phyloP scores from a whole-genome alignment of 2,329 filamentous ascomycete genomes.

The Fusarium ambrosium region DNA sequence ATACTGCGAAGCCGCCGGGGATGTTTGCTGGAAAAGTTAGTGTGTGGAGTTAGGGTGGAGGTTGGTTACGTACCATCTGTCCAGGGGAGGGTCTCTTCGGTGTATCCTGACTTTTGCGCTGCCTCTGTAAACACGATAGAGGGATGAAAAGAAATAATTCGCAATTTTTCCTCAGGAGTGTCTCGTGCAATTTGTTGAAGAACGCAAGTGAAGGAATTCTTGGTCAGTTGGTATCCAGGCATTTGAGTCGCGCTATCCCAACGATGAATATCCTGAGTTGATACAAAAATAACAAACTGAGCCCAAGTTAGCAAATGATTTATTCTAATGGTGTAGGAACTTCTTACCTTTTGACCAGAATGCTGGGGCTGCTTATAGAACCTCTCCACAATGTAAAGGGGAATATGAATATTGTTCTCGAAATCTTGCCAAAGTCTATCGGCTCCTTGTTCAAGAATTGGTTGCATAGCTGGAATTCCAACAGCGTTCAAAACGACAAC shows the following conservation, averaged over 20 bases:
- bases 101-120: slow-evolving; percentile 39
- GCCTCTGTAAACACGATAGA: slow-evolving; percentile 54
- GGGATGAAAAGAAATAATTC: slow-evolving; percentile 57
- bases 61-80: slow-evolving; percentile 19
- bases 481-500: slow-evolving; percentile 35
- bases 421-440: slow-evolving; percentile 44
- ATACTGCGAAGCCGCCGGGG: slow-evolving; percentile 58
- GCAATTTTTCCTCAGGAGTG: slow-evolving; percentile 49
- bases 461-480: slow-evolving; percentile 11
- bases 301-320: accelerated
- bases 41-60: accelerated
- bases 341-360: slow-evolving; percentile 15
- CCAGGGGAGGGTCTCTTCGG: slow-evolving; percentile 40
- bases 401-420: slow-evolving; percentile 37
- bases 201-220: slow-evolving; percentile 51
- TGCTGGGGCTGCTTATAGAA: slow-evolving; percentile 39
- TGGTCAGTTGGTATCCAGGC: slow-evolving; percentile 54
- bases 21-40: slow-evolving; percentile 49
- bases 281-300: slow-evolving; percentile 34
- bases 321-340: accelerated
- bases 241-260: slow-evolving; percentile 36
- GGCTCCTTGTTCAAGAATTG: slow-evolving; percentile 34
- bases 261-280: slow-evolving; percentile 45
- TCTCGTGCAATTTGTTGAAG: slow-evolving; percentile 55
- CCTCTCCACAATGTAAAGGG: slow-evolving; percentile 28